Evolutionary conservation across 2,329 filamentous ascomycete genomes (phyloP), one percentile per base, ranked within the genome.

Genomic region (Mollisia scopiformis): DNA sequence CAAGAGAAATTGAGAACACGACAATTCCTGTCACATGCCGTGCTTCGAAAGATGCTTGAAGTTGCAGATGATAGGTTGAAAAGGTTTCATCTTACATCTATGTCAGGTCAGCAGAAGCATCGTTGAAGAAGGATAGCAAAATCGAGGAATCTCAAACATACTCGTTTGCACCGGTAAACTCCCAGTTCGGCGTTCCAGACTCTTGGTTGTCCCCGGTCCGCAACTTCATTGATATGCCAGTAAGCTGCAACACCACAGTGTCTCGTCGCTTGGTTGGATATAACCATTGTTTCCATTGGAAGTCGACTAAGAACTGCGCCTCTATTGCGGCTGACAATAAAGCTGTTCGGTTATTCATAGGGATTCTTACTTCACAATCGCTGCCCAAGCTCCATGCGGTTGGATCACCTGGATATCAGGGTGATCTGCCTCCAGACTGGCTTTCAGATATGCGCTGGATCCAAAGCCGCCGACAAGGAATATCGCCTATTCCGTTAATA

Each of bases 371-470:
- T 61, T 67, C 31, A 66, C 66, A n/a, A 69, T 70, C 0, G 68
- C 65, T 3, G 59, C 51, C 68, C 67, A 70, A 11, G 66, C 64
- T 28, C 56, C 62, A 8, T 58, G 27, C 11, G 67, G 67, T 35
- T 68, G 65, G 3, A 68, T 62, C 5, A 69, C 27, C 39, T 66
- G 59, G 10, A 69, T 66, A 7, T 64, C 55, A 8, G 72, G 66
- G 7, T 81, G 70, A 0, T 75, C 69, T 46, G 75, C 68, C 49
- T 73, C 71, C 7, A 83, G 68, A 11, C 76, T 72, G 57, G 76
- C 71, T 65, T 77, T 78, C 19, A 72, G 57, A 50, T 69, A 69
- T 11, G 58, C 35, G 14, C 37, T 65, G 13, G 61, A 56, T 8
- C 68, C 67, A 43, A 70, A 71, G 10, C 66, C 68, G 6, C 65